Conservation (phyloP, 208 protist genomes). For the Sergeia podlipaevii region DNA sequence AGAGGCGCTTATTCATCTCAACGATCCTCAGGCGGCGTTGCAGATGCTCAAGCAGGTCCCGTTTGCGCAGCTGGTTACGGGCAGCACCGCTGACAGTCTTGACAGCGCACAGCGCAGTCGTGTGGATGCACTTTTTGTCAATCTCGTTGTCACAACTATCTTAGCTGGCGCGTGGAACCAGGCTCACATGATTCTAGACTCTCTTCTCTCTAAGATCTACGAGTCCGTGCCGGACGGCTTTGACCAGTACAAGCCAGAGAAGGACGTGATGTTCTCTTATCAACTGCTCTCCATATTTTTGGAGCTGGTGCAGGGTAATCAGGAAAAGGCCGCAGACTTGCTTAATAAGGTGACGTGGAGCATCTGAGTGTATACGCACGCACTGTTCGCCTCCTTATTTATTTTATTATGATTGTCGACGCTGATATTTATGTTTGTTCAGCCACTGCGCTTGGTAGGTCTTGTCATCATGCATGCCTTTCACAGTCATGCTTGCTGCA, state of each 20-base stretch:
- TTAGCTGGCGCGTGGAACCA: constrained; percentile 81
- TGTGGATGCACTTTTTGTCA: constrained; percentile 81
- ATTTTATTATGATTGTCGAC: not conserved
- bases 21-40: constrained; percentile 71
- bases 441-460: too few species aligned
- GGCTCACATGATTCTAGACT: constrained; percentile 73
- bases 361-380: constrained; percentile 14
- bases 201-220: constrained; percentile 75
- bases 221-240: constrained; percentile 32
- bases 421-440: constrained; percentile 7
- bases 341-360: constrained; percentile 70
- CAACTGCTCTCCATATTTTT: constrained; percentile 78
- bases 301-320: constrained; percentile 81
- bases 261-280: constrained; percentile 66
- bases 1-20: constrained; percentile 79
- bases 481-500: too few species aligned
- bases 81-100: constrained; percentile 25
- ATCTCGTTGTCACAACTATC: constrained; percentile 80
- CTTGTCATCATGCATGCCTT: too few species aligned
- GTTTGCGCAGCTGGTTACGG: constrained; percentile 56
- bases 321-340: constrained; percentile 70
- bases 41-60: constrained; percentile 64
- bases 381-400: not conserved
- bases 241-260: constrained; percentile 50
- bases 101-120: constrained; percentile 77